Evolutionary conservation across 371 early-diverging fungal species (phyloP), one percentile per base, ranked within the genome.

Genomic region (Saksenaea oblongispora): DNA sequence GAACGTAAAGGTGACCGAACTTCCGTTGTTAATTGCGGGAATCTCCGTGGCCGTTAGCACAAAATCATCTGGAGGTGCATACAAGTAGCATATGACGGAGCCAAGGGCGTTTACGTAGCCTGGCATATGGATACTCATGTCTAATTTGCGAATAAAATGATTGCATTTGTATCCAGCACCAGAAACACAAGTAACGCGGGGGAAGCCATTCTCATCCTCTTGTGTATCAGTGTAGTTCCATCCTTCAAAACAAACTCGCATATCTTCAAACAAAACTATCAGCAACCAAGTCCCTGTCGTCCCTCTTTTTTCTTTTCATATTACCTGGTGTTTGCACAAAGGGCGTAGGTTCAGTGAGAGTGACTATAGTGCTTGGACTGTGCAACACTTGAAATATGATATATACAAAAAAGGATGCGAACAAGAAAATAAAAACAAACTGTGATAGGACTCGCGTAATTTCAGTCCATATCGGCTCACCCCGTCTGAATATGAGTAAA

Each of bases 401-500:
- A 54, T 78, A 78, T 5, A 69, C 75, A 14, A 81, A 53, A 53
- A 76, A 76, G 36, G 73, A 51, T 18, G 63, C 47, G 57, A 81
- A 76, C 15, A 81, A 24, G 69, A 78, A 71, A 27, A 81, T 47
- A 17, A 81, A 67, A 31, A 81, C 63, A 28, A 76, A 58, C 63
- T 81, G 75, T 51, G 63, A 73, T 17, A 65, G 51, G 27, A 81
- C 68, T 17, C 82, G 71, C 8, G 76, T 63, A 2, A 77, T 78
- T 61, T 81, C 82, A 28, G 79, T 77, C 82, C 82, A 81, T 11
- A 75, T 34, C 15, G 82, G 82, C 61, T 81, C 82, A n/a, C 69
- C 82, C 82, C 31, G 31, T 31, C 31, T 7, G 2, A 31, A 31
- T 31, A 31, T 7, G 31, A 7, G 7, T 31, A 7, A 31, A 31